Conservation (phyloP, 805 yeast genomes). For the Nakazawaea populi region DNA sequence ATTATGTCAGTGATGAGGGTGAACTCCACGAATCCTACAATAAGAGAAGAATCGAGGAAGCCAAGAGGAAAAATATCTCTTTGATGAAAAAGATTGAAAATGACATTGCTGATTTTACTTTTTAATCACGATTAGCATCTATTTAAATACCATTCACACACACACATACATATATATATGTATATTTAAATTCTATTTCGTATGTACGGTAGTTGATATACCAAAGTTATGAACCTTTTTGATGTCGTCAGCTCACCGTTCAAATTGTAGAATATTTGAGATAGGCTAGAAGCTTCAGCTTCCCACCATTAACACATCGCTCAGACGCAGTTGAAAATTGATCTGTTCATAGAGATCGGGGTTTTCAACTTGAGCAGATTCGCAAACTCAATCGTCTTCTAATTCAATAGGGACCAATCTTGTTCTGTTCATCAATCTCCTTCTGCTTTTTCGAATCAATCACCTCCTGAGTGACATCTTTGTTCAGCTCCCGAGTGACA, state of each 20-base stretch:
- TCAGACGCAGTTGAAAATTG: no score
- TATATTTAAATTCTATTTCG: no score
- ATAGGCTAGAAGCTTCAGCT: no score
- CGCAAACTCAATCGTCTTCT: neutral
- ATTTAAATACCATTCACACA: no score
- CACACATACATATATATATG: no score
- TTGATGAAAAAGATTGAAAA: constrained; percentile 6
- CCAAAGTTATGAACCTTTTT: no score
- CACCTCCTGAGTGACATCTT: constrained; percentile 17
- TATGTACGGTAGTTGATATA: no score
- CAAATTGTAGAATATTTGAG: no score
- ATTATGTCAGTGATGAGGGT: neutral
- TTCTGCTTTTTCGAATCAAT: constrained; percentile 18
- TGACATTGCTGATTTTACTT: constrained; percentile 5
- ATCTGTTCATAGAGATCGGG: no score
- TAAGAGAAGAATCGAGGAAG: constrained; percentile 1
- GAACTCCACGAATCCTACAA: constrained; percentile 1
- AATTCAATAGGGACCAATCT: constrained; percentile 16
- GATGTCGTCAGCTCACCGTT: no score
- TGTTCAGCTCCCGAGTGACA: constrained; percentile 16
- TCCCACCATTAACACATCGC: no score
- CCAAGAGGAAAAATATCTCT: neutral
- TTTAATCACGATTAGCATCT: neutral
- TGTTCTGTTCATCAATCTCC: constrained; percentile 12
- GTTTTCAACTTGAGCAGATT: no score